phyloP scores from a whole-genome alignment of 2,329 filamentous ascomycete species.

The Pseudomassariella vexata region DNA sequence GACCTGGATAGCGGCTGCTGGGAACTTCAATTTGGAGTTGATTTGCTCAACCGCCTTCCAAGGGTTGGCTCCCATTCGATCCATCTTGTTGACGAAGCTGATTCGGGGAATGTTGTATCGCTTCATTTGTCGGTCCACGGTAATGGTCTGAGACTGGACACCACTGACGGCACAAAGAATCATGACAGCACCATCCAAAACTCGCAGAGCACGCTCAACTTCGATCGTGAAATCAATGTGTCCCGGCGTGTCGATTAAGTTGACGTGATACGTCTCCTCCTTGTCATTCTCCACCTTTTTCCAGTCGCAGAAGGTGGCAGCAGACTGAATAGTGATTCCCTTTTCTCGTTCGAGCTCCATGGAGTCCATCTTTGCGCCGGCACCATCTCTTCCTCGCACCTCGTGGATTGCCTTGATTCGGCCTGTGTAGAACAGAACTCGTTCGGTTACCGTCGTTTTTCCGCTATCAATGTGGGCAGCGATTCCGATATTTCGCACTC shows the following conservation, averaged over 20 bases:
- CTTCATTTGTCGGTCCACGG: conserved; percentile 97
- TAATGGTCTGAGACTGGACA: conserved; percentile 97
- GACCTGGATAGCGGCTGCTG: conserved; percentile 88
- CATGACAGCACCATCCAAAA: conserved; percentile 96
- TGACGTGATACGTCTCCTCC: conserved; percentile 92
- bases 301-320: conserved; percentile 97
- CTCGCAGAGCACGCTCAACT: conserved; percentile 89
- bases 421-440: conserved; percentile 96
- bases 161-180: conserved; percentile 96
- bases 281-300: conserved; percentile 76
- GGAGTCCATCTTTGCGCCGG: conserved; percentile 99
- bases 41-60: conserved; percentile 98
- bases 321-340: conserved; percentile 98
- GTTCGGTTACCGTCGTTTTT: conserved; percentile 94
- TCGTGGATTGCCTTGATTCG: conserved; percentile 97
- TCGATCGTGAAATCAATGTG: conserved; percentile 99
- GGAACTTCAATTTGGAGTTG: conserved; percentile 89
- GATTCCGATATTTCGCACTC: conserved; percentile 95
- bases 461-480: conserved; percentile 97
- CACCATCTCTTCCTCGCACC: conserved; percentile 87
- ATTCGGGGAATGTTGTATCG: conserved; percentile 94
- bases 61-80: conserved; percentile 95
- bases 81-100: conserved; percentile 99
- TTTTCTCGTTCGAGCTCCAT: conserved; percentile 99
- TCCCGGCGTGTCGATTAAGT: conserved; percentile 96